Evolutionary conservation across 2,329 filamentous ascomycete species (phyloP), one percentile per base, ranked within the genome.

Genomic region (Aspergillus pseudoterreus): DNA sequence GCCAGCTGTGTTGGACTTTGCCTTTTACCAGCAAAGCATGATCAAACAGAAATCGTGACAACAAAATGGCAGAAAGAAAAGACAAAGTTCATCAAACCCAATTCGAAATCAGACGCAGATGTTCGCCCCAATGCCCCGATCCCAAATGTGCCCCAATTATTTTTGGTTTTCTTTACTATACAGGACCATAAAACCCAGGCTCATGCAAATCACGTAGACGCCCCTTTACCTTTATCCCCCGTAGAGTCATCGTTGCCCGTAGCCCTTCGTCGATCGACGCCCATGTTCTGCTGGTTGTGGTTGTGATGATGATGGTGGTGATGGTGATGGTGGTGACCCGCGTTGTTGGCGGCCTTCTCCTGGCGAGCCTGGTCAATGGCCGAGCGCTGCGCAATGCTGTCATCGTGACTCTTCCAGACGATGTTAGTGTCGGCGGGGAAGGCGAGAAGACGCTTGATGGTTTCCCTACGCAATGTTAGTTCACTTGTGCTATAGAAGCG

Each of bases 341-440:
- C 54, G 46, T 70, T 66, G n/a, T 64, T 61, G 11, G 66, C 63
- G 41, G 71, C 81, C 74, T 95, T 95, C 66, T 96, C 91, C 61
- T 92, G 90, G 56, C 92, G 87, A 50, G 90, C 89, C 71, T 96
- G 90, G 65, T 96, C 92, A 57, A 96, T 91, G 17, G 89, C 89
- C 27, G 87, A 88, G 60, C 91, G 84, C 75, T 96, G 92, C 61
- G 90, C 88, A 67, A 99, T 96, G 71, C 90, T 96, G 58, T 92
- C 90, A 67, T 96, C 92, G 71, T 99, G 94, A 67, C 88, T 94
- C 76, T 96, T 95, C 84, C 92, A 99, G 62, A 94, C 85, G 54
- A 99, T 87, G 65, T 88, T 88, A 35, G 94, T 97, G 69, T 96
- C 92, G 42, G 84, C 75, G 1, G 92, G 92, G 68, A 96, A 89